A percentile compares a stretch with the other conserved stretches of the same genome.
phyloP scores from a whole-genome alignment of 768 basidiomycete species.

The Agrocybe pediades region DNA sequence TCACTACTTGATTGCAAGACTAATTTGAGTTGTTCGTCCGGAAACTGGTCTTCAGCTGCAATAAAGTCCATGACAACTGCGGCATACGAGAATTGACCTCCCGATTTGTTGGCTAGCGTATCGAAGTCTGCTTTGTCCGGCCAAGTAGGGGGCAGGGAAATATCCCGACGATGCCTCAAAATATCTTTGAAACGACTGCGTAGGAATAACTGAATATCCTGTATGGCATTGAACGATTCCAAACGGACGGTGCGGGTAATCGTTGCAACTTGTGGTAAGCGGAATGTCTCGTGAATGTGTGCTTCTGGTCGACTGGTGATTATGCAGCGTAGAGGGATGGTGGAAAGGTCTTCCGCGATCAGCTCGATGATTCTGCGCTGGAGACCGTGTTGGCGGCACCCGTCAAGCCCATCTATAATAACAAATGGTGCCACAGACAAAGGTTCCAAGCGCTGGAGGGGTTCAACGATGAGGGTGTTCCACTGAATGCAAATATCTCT shows the following conservation, averaged over 20 bases:
- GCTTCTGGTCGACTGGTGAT: slow-evolving; percentile 16
- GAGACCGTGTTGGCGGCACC: slow-evolving; percentile 12
- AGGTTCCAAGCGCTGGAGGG: neutral
- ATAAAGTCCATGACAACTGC: slow-evolving; percentile 17
- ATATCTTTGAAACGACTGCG: slow-evolving; percentile 12
- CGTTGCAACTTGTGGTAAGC: neutral
- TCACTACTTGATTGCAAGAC: neutral
- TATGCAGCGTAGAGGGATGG: slow-evolving; percentile 12
- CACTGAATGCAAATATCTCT: slow-evolving; percentile 13
- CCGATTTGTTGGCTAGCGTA: slow-evolving; percentile 8
- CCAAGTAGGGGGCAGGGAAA: slow-evolving; percentile 5
- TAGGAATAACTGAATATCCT: slow-evolving; percentile 14
- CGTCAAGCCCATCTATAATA: slow-evolving; percentile 29
- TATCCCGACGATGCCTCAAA: neutral
- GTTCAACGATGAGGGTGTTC: slow-evolving; percentile 10
- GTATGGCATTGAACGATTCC: slow-evolving; percentile 7
- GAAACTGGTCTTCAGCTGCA: slow-evolving; percentile 7
- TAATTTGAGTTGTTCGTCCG: slow-evolving; percentile 10
- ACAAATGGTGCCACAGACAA: slow-evolving; percentile 1
- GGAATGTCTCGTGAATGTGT: slow-evolving; percentile 11
- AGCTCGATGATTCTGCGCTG: slow-evolving; percentile 16
- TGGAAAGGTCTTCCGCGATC: slow-evolving; percentile 3
- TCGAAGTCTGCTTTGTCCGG: slow-evolving; percentile 5
- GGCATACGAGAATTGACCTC: slow-evolving; percentile 19
- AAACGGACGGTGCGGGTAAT: slow-evolving; percentile 2